Percentiles rank a stretch among this genome's conserved stretches.
Conservation (phyloP, 1,284 basidiomycete genomes). For the Bjerkandera adusta region DNA sequence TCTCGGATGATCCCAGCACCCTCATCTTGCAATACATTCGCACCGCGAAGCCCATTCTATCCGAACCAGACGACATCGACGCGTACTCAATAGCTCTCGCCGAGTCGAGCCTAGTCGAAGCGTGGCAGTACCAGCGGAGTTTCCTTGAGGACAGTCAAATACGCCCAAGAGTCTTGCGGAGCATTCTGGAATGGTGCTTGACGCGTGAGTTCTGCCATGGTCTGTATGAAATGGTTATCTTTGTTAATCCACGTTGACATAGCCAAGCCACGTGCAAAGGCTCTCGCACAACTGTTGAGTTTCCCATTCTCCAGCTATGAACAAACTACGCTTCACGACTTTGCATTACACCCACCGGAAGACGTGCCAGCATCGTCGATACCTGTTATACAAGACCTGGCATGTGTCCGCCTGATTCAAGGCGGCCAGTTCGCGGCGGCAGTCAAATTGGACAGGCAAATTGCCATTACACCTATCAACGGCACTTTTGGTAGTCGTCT, state of each 20-base stretch:
- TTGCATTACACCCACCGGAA: conserved; percentile 56
- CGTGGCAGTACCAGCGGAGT: conserved; percentile 70
- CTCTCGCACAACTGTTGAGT: conserved; percentile 58
- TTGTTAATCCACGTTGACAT: conserved; percentile 8
- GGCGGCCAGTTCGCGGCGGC: conserved; percentile 70
- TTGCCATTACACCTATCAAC: conserved; percentile 37
- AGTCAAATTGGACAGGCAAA: conserved; percentile 71
- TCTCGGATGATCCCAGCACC: conserved; percentile 45
- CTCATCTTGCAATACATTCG: conserved; percentile 68
- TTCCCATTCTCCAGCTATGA: conserved; percentile 66
- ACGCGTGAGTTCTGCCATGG: conserved; percentile 49
- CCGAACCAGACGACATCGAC: conserved; percentile 65
- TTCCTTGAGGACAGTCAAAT: conserved; percentile 56
- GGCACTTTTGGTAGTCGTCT: conserved; percentile 22
- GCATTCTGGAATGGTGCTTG: conserved; percentile 66
- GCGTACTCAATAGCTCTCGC: conserved; percentile 65
- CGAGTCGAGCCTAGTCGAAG: conserved; percentile 59
- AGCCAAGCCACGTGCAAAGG: conserved; percentile 58
- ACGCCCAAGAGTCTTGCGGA: conserved; percentile 52
- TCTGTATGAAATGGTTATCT: not conserved
- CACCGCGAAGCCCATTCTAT: conserved; percentile 65
- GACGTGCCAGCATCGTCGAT: conserved; percentile 46
- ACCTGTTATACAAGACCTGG: conserved; percentile 73
- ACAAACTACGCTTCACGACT: conserved; percentile 51
- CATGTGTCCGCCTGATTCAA: conserved; percentile 78